Conservation (phyloP, 805 yeast species). For the Barnettozyma botsteinii region DNA sequence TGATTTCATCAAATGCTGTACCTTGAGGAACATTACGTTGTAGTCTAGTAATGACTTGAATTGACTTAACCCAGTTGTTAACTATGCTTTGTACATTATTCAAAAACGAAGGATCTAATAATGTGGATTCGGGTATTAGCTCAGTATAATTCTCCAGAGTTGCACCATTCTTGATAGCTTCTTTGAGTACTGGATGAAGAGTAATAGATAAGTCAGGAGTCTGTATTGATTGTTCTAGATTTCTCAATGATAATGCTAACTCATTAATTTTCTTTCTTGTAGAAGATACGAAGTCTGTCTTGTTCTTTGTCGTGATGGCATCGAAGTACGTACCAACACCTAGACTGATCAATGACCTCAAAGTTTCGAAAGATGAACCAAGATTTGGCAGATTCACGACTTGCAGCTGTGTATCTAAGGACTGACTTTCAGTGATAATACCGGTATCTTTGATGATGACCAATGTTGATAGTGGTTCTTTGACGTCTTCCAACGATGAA, state of each 20-base stretch:
- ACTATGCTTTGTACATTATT: conserved; percentile 67
- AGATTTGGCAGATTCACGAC: conserved; percentile 30
- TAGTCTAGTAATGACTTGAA: conserved; percentile 50
- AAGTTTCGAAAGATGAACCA: conserved; percentile 37
- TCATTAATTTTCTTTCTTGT: conserved; percentile 65
- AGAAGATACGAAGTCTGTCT: conserved; percentile 33
- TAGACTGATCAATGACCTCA: conserved; percentile 53
- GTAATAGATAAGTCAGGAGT: conserved; percentile 55
- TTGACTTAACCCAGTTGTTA: conserved; percentile 66
- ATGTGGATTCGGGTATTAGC: conserved; percentile 30
- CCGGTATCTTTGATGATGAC: conserved; percentile 42
- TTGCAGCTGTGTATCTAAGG: conserved; percentile 31
- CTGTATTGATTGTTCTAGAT: conserved; percentile 60
- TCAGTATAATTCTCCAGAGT: conserved; percentile 20
- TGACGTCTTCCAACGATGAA: conserved; percentile 8
- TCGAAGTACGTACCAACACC: conserved; percentile 73
- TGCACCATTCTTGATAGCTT: conserved; percentile 33
- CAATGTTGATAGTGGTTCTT: conserved; percentile 23
- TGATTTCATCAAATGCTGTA: conserved; percentile 57
- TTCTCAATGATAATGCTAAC: conserved; percentile 58
- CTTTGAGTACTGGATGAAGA: conserved; percentile 46
- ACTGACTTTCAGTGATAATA: conserved; percentile 14
- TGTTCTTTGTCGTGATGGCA: conserved; percentile 29
- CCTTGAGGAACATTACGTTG: conserved; percentile 52
- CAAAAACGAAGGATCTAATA: conserved; percentile 49